Evolutionary conservation across 202 grass and related monocot species (phyloP), one percentile per base, ranked within the genome.

Genomic region (Elaeis oleifera): DNA sequence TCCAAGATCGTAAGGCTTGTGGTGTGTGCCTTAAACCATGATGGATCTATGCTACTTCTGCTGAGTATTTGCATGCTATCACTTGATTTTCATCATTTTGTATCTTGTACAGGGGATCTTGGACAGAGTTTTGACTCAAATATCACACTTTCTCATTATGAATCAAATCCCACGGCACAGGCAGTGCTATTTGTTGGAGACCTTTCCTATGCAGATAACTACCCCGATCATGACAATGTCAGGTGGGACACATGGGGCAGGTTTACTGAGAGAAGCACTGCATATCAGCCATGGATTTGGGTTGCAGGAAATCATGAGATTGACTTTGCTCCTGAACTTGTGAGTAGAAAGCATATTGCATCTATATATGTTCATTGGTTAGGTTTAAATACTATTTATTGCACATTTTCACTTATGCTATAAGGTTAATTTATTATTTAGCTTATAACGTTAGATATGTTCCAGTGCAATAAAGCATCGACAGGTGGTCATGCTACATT

Each of bases 251-350:
- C 86, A 28, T 95, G 90, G 90, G 90, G 68, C 53, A 83, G 86
- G 59, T 95, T 95, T 56, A 80, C 87, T 4, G 90, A 95, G 70
- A 80, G 90, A 51, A 95, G 80, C 51, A 70, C 83, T 11, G 90
- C 90, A 9, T 90, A 95, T 68, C 90, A 95, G 18, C 86, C 90
- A 28, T 95, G 90, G 90, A 95, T 95, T 70, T 95, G 90, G 90
- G 87, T 86, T 49, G 71, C 80, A 23, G 90, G 90, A 61, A 95
- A 95, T 53, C 90, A 95, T 60, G 90, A 95, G 73, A 83, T 95
- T 48, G 90, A 95, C 62, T 95, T 90, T 48, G 78, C 69, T 69
- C 90, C 90, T 26, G 78, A 90, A 54, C 69, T 95, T 80, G 90
- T 95, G 64, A 80, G 85, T 60, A 65, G 22, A 59, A 17, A 67